phyloP scores from a whole-genome alignment of 1,284 basidiomycete species.

The Cutaneotrichosporon cavernicola region DNA sequence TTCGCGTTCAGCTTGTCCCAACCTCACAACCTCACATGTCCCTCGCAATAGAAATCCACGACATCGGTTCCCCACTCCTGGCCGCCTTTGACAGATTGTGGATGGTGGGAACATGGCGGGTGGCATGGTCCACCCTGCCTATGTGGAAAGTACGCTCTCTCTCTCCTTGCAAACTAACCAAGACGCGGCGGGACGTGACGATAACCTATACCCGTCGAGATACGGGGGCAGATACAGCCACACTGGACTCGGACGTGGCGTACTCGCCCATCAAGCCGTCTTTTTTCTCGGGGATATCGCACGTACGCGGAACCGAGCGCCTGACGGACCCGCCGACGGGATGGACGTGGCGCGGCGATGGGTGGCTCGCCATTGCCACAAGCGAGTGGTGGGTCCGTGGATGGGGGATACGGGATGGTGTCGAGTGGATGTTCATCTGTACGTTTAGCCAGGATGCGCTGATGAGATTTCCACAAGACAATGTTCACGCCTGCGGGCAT shows the following conservation, averaged over 20 bases:
- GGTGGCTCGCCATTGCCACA: constrained; percentile 54
- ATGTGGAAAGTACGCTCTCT: constrained; percentile 56
- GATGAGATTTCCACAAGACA: constrained; percentile 57
- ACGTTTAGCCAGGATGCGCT: constrained; percentile 17
- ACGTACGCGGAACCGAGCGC: constrained; percentile 52
- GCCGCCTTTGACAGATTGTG: constrained; percentile 42
- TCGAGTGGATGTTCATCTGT: constrained; percentile 58
- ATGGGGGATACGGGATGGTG: constrained; percentile 40
- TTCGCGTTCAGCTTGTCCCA: too few relatives aligned
- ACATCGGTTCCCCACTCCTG: constrained; percentile 7
- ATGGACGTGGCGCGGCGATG: constrained; percentile 58
- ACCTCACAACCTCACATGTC: too few relatives aligned
- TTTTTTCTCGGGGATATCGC: not conserved
- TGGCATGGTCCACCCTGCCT: constrained; percentile 56
- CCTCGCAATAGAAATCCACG: constrained; percentile 3
- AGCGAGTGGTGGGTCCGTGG: constrained; percentile 59
- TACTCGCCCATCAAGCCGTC: not conserved
- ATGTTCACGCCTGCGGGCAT: constrained; percentile 60
- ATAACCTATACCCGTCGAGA: constrained; percentile 13
- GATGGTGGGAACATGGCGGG: constrained; percentile 58
- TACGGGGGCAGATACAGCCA: not conserved
- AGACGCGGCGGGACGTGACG: constrained; percentile 11
- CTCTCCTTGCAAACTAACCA: not conserved
- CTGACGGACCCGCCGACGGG: constrained; percentile 29
- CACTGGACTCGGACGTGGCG: constrained; percentile 14